Base-by-base conservation (phyloP, 306 rosid species). In the Begonia fuchsioides region DNA sequence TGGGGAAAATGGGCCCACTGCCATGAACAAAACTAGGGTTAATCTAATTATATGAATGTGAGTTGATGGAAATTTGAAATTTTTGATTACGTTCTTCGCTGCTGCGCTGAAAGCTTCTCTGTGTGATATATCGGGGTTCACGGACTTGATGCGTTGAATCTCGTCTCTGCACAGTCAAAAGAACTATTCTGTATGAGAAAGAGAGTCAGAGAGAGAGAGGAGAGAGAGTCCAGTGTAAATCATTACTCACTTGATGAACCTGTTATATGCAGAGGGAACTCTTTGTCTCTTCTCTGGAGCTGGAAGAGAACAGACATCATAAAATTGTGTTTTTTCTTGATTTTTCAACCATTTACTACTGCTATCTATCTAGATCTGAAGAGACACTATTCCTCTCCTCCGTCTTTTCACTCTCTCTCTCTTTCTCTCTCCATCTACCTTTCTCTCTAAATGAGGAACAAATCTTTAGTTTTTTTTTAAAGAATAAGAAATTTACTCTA, bases 1-100 rank as follows among this genome's bases (percentile, higher is more conserved):
- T 73, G 78, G 56, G 78, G 74, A 60, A 73, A 73, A 68, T 73
- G 78, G 32, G 78, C 78, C 78, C 78, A 73, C 78, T 73, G 68
- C 14, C 1, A 53, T 35, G 40, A 16, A 35, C 41, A 13, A 35
- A 11, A 26, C 8, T 52, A 19, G 32, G 3, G 32, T 20, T 1
- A 20, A n/a, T n/a, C n/a, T 20, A 1, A 20, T 1, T 20, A 20
- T 20, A 6, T 20, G 32, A 20, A 20, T 20, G 5, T 20, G 32
- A 2, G 32, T 14, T 15, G 44, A 50, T 11, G 17, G 4, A 20
- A 50, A 58, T 35, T 9, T 1, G 20, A 58, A 69, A 38, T 58
- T 65, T 58, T 63, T 26, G 35, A 4, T 73, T 72, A 72, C 78
- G 56, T 72, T 72, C 74, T 72, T 72, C 55, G 78, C 78, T 47